Evolutionary conservation across 2,329 filamentous ascomycete genomes (phyloP), one percentile per base, ranked within the genome.

Genomic region (Fusarium transvaalense): DNA sequence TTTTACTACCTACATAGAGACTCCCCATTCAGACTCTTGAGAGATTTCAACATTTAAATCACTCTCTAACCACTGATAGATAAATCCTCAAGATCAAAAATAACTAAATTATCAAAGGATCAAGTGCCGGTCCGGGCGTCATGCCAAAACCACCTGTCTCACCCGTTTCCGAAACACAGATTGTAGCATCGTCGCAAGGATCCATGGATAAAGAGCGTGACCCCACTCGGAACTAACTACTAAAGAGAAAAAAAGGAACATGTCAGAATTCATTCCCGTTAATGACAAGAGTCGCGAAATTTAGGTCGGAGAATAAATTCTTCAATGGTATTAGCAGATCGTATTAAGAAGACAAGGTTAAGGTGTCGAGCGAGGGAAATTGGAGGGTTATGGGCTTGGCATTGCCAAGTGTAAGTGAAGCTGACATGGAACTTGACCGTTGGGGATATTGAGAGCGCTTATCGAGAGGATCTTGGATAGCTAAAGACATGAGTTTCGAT

Each of bases 101-200:
- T 32, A 47, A 47, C 34, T 25, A 62, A 10, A 62, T 62, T 62
- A 56, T 37, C 65, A 35, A 46, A 47, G 63, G 52, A 41, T 41
- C 52, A 43, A 63, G 13, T 43, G 23, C 34, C 38, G 51, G 51
- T 39, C 59, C 45, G 48, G 53, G 48, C 37, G 41, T 69, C 19
- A 66, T 60, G 66, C 62, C 34, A 37, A 43, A 43, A 34, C 12
- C 35, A 34, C 25, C 52, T 48, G 48, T 67, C 64, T 70, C 56
- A 50, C 45, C 61, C 34, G 43, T 51, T 56, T 54, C 39, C 54
- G 66, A 69, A 68, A 69, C 66, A 53, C 45, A 31, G 32, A 13
- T 35, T 39, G 66, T 69, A 70, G 54, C 66, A 69, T 70, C 58
- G 66, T 53, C 62, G n/a, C 46, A 23, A 19, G 66, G 66, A 69